phyloP scores from a whole-genome alignment of 257 asterid species.

The Gentiana straminea region DNA sequence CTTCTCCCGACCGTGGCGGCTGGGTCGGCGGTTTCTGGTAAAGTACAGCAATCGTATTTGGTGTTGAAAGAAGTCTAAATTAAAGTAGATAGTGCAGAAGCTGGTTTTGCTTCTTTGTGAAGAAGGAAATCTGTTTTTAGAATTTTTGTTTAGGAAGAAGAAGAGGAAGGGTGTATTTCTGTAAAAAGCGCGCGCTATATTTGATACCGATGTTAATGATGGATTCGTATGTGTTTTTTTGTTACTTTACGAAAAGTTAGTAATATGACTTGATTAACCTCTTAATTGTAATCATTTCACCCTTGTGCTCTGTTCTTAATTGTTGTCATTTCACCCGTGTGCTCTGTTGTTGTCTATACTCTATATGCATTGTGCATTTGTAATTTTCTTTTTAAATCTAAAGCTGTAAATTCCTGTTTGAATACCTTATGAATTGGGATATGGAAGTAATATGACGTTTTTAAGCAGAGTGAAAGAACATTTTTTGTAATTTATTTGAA shows the following conservation, averaged over 20 bases:
- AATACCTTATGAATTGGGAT: no score
- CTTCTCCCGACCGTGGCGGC: conserved; percentile 7
- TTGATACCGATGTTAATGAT: conserved; percentile 1
- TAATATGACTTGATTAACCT: not conserved
- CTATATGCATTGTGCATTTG: no score
- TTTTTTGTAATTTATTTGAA: no score
- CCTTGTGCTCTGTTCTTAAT: no score
- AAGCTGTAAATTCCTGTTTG: no score
- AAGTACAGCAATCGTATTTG: not conserved
- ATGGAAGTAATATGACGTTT: no score
- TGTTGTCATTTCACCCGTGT: no score
- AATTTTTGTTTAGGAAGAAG: conserved; percentile 15
- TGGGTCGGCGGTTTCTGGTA: conserved; percentile 23
- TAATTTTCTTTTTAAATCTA: no score
- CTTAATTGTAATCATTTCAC: no score
- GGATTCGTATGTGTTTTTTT: not conserved
- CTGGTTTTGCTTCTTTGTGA: conserved; percentile 8
- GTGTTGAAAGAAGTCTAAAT: not conserved
- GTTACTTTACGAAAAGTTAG: not conserved
- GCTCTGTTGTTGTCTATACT: no score
- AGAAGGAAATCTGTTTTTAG: conserved; percentile 10
- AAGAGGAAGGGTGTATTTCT: conserved; percentile 9
- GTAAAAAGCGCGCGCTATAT: conserved; percentile 11
- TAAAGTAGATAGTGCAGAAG: conserved; percentile 11
- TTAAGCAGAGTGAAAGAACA: no score